phyloP scores from a whole-genome alignment of 257 asterid species.

The Nicotiana tabacum region DNA sequence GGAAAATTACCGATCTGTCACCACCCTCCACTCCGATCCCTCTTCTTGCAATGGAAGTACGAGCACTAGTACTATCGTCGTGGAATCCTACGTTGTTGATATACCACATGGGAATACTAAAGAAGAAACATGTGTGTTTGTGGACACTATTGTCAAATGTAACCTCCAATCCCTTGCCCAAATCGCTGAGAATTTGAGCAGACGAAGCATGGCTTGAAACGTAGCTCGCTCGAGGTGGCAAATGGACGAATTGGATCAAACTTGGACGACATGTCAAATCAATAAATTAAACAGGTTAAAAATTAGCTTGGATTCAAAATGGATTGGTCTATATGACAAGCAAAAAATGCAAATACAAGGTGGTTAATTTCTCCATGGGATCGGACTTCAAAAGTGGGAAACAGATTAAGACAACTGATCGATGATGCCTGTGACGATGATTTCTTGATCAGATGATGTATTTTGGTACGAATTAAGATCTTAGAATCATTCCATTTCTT shows the following conservation, averaged over 20 bases:
- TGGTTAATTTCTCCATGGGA: background rate
- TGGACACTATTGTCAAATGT: slow-evolving; percentile 76
- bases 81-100: slow-evolving; percentile 77
- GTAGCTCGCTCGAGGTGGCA: background rate
- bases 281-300: background rate
- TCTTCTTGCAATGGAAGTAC: slow-evolving; percentile 27
- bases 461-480: background rate
- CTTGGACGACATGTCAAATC: background rate
- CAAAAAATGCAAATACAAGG: background rate
- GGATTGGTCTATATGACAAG: background rate
- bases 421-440: background rate
- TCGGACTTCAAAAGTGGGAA: background rate
- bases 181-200: slow-evolving; percentile 42
- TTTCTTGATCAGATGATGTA: background rate
- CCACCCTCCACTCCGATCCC: slow-evolving; percentile 51
- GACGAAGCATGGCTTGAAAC: slow-evolving; percentile 19
- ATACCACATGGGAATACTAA: slow-evolving; percentile 70
- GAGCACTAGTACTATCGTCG: slow-evolving; percentile 30
- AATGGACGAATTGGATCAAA: background rate
- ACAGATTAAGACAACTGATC: background rate
- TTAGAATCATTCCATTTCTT: background rate
- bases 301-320: background rate
- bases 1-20: slow-evolving; percentile 66
- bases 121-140: slow-evolving; percentile 78
- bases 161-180: slow-evolving; percentile 70